phyloP scores from a whole-genome alignment of 768 basidiomycete genomes.

The Tephrocybe sp. region DNA sequence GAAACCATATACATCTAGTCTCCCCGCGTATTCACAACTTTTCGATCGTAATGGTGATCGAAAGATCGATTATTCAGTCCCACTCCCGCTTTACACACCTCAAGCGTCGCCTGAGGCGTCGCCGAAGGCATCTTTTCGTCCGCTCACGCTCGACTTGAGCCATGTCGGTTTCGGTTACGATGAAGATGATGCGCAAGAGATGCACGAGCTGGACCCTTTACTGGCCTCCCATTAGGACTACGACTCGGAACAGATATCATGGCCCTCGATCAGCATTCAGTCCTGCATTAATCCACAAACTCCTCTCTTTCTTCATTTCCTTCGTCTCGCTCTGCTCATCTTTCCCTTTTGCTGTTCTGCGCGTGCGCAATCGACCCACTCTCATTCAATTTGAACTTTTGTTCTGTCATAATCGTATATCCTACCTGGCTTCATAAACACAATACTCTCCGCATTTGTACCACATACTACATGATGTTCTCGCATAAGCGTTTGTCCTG shows the following conservation, averaged over 20 bases:
- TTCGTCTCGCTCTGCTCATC: neutral
- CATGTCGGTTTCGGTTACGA: neutral
- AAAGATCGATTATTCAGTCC: slow-evolving; percentile 64
- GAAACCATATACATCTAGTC: slow-evolving; percentile 26
- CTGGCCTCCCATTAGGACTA: slow-evolving; percentile 1
- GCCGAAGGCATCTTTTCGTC: slow-evolving; percentile 2
- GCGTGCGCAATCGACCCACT: neutral
- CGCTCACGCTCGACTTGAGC: neutral
- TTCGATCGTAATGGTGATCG: slow-evolving; percentile 74
- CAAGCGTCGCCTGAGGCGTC: slow-evolving; percentile 28
- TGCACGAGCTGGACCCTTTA: slow-evolving; percentile 5
- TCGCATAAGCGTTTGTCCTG: neutral
- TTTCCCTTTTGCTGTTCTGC: neutral
- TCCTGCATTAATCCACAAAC: neutral
- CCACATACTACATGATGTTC: too few species aligned
- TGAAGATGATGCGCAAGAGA: neutral
- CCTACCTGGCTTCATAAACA: too few species aligned
- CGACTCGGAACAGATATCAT: slow-evolving; percentile 1
- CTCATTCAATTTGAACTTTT: neutral
- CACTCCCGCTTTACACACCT: slow-evolving; percentile 66
- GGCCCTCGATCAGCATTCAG: neutral
- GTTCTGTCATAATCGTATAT: neutral
- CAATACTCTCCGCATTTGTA: too few species aligned
- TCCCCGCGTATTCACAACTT: slow-evolving; percentile 79
- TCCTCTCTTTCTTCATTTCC: neutral